These are phyloP conservation scores for Candida peoriensis DNA, from an alignment of 805 yeast genomes.

Conservation along the genomic window DNA sequence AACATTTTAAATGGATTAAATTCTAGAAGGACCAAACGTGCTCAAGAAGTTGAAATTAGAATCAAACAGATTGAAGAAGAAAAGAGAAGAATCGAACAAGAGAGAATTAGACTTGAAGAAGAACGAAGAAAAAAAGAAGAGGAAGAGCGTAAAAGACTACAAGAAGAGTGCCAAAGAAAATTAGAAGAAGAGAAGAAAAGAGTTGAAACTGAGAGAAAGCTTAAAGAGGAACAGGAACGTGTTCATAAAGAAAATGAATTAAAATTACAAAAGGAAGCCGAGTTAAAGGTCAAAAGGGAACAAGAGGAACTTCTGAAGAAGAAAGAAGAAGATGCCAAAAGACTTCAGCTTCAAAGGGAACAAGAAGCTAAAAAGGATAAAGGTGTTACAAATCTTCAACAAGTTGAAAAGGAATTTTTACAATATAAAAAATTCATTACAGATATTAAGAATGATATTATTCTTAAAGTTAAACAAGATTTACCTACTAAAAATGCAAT, in stretches of 20 bases:
- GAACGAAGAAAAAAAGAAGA: background rate
- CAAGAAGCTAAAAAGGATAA: slow-evolving; percentile 20
- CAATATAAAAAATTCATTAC: slow-evolving; percentile 47
- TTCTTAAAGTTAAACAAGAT: slow-evolving; percentile 48
- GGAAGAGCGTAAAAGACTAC: background rate
- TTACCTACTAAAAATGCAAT: slow-evolving; percentile 49
- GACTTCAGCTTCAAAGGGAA: slow-evolving; percentile 9
- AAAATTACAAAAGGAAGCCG: slow-evolving; percentile 17
- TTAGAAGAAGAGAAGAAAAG: background rate
- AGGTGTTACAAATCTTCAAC: slow-evolving; percentile 30
- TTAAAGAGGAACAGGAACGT: slow-evolving; percentile 12
- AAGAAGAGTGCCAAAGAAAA: slow-evolving; percentile 1
- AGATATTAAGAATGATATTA: slow-evolving; percentile 57
- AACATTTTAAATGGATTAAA: background rate
- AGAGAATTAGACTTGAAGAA: background rate
- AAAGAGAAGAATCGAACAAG: background rate
- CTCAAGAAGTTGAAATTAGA: background rate
- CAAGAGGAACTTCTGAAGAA: slow-evolving; percentile 14
- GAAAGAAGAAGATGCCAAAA: slow-evolving; percentile 5
- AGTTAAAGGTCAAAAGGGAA: slow-evolving; percentile 9
- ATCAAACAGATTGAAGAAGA: background rate
- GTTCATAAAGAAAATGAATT: slow-evolving; percentile 23
- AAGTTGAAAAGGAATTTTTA: slow-evolving; percentile 39
- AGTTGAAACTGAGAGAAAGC: slow-evolving; percentile 2
- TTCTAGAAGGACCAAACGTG: background rate